Base-by-base conservation (phyloP, 2,329 filamentous ascomycete species). In the Ascochyta viciae-villosae region DNA sequence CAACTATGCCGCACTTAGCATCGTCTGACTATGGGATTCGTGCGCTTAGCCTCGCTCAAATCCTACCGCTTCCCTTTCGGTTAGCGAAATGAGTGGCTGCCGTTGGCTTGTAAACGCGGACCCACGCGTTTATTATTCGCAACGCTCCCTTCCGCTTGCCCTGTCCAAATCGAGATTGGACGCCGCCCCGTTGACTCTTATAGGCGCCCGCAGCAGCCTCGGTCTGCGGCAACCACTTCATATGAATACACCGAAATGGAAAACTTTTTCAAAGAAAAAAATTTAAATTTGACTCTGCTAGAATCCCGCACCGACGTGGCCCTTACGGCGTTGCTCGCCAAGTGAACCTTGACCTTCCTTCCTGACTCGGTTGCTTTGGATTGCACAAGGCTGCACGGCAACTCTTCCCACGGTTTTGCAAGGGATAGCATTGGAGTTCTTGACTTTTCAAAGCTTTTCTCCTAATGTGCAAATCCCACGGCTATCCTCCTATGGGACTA, bases 51-150 rank as follows among this genome's bases (percentile, higher is more conserved):
- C 39, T 56, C 60, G 62, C 50, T 51, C 12, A 12, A 47, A 63
- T 60, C 62, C 61, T 63, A 56, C 61, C 57, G 58, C 47, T 33
- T 49, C 54, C 51, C 51, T 62, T 58, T 54, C 53, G 60, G 53
- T 51, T 63, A 58, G 59, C 53, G 44, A 52, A 41, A 57, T 60
- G 47, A 51, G 37, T 48, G 42, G 54, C 44, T 51, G 43, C 47
- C 44, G 50, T 61, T 55, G 48, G 52, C 40, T 46, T 42, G 43
- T 60, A 63, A 58, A 61, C 62, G 63, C 62, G 63, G 63, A 64
- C 53, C 53, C 56, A 59, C 57, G 60, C 62, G 62, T 58, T 61
- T 60, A 54, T 58, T 58, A 50, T 54, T 51, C 35, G 39, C 47
- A 56, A 51, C 53, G 47, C 31, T 39, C 29, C 31, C 15, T 45